Evolutionary conservation across 139 green algal species (phyloP), one percentile per base, ranked within the genome.

Genomic region (Chlorella sp.): DNA sequence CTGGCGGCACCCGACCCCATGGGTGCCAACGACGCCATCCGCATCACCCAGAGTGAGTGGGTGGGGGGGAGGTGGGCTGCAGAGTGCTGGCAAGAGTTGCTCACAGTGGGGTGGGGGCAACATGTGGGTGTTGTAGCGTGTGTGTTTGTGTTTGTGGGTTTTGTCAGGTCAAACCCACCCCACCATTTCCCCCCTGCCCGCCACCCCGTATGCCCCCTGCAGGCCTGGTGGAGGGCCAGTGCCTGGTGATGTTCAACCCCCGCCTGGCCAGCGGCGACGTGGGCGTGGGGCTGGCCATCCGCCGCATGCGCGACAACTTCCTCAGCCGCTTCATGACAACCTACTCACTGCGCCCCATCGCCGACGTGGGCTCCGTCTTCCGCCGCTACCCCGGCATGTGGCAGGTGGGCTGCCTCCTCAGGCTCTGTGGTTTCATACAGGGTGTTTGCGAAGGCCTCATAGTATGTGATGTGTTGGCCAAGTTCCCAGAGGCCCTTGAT

Each of bases 181-280:
- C 57, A 32, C 57, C 22, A 15, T 3, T 30, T 30, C 53, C n/a
- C 30, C 21, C 78, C 57, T 14, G 32, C 32, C 73, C 73, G 14
- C 73, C 73, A 36, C 73, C 32, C 40, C 37, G 21, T 12, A 26
- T 28, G 11, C 57, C 5, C 4, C 34, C 24, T 37, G 71, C 85
- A 83, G 71, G 73, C 73, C 85, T 84, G 42, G 48, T 40, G 69
- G 73, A 89, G 40, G 87, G 69, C 3, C 88, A 93, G 76, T 39
- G 94, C 3, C 42, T 99, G 2, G 93, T 99, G 81, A 93, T 99
- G 77, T 98, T 98, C 90, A 99, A 99, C 93, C 96, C 97, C 32
- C 93, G 97, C 7, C 91, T 99, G 82, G 93, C 92, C 81, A 98
- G 95, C 91, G 97, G 97, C 22, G 98, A 99, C 78, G 97, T 99